Evolutionary conservation across 2,329 filamentous ascomycete genomes (phyloP), one percentile per base, ranked within the genome.

Genomic region (Aspergillus quadricinctus): DNA sequence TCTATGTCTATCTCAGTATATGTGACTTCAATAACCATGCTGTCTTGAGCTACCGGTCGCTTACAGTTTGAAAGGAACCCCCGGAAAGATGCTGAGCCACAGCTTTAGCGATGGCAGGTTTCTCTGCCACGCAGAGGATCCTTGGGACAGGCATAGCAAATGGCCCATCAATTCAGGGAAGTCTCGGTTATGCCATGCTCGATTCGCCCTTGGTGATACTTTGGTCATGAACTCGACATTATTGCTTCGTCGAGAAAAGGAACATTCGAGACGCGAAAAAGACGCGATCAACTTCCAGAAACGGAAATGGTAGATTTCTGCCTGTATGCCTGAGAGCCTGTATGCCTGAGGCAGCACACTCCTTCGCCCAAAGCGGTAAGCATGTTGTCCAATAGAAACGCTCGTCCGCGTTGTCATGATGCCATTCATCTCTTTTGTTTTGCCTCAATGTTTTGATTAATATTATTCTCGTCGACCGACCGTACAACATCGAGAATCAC

Each of bases 71-170:
- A 57, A 87, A 80, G 19, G 78, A 78, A 49, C 90, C 90, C 50
- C 94, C 93, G 31, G 89, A 89, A 28, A 99, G 82, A 78, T 97
- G 93, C 56, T 86, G 84, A 41, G 94, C 90, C 50, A 99, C 93
- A 40, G 93, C 92, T 75, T 94, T 97, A 56, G 94, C 91, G 61
- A 99, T 97, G 45, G 93, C 96, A 37, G 92, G 92, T 81, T 99
- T 92, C 74, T 92, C 88, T 58, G 88, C 89, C 63, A 92, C 88
- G 70, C 88, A 92, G 53, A 92, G 78, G 57, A 91, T 84, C 65
- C 81, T 84, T 19, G 57, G 56, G 14, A 53, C 57, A 19, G 60
- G 45, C 61, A 64, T 63, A 46, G 19, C 52, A 29, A 41, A 17
- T n/a, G 41, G 41, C 43, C 11, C 5, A 5, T 46, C 21, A 17